Evolutionary conservation across 768 basidiomycete species (phyloP).

Genomic region (Boletellus ananas): DNA sequence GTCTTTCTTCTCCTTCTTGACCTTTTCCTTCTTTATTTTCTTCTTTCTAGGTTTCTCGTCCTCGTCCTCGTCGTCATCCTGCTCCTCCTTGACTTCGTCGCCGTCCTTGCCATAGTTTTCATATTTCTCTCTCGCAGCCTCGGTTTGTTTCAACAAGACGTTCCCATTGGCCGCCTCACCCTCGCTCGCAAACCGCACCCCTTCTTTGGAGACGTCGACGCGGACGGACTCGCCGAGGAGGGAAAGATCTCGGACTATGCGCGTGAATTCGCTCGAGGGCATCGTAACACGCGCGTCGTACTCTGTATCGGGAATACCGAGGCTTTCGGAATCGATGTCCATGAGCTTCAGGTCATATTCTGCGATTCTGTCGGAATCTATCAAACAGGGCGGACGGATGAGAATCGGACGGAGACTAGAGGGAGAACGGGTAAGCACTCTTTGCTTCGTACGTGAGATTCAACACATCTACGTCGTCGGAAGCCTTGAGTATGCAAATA

Average conservation of each 20-base stretch:
- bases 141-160: slow-evolving; percentile 76
- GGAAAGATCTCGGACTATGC: slow-evolving; percentile 90
- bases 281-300: slow-evolving; percentile 93
- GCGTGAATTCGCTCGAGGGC: slow-evolving; percentile 80
- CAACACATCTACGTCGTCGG: slow-evolving; percentile 85
- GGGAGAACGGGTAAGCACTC: slow-evolving; percentile 47
- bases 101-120: slow-evolving; percentile 41
- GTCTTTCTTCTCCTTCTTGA: slow-evolving; percentile 39
- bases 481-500: slow-evolving; percentile 83
- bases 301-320: slow-evolving; percentile 95
- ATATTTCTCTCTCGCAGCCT: slow-evolving; percentile 43
- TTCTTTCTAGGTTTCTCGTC: slow-evolving; percentile 28
- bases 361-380: slow-evolving; percentile 89
- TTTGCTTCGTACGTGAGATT: slow-evolving; percentile 88
- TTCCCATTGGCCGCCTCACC: slow-evolving; percentile 93
- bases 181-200: slow-evolving; percentile 87
- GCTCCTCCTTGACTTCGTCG: slow-evolving; percentile 38
- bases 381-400: background rate
- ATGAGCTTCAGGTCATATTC: slow-evolving; percentile 99
- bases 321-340: slow-evolving; percentile 96
- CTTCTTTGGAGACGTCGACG: slow-evolving; percentile 95
- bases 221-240: slow-evolving; percentile 90
- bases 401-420: background rate
- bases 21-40: slow-evolving; percentile 35
- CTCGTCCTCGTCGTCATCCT: slow-evolving; percentile 38